Percentiles rank a stretch among this genome's conserved stretches.
Evolutionary conservation across 2,329 filamentous ascomycete genomes (phyloP).

Genomic region (Xylariaceae sp.): DNA sequence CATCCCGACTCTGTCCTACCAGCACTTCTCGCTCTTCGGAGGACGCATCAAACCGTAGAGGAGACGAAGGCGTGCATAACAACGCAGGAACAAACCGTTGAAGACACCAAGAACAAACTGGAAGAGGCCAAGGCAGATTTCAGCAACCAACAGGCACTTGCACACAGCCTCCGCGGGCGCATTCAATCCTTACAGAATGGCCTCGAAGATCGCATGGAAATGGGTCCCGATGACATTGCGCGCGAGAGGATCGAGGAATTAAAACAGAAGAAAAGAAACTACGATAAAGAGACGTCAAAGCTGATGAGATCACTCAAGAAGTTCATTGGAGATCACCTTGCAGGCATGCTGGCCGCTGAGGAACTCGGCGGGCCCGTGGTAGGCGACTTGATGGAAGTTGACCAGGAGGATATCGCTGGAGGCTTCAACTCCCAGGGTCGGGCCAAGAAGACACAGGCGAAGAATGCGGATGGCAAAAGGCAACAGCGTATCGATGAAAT

Average conservation of each 20-base stretch:
- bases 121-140: constrained; percentile 51
- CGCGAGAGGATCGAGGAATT: constrained; percentile 62
- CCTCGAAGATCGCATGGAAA: constrained; percentile 54
- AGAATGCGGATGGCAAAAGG: constrained; percentile 46
- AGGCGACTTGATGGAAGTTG: constrained; percentile 66
- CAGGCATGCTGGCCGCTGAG: constrained; percentile 76
- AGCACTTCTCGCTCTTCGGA: constrained; percentile 67
- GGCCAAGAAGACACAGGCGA: constrained; percentile 47
- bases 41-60: constrained; percentile 60
- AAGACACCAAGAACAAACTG: constrained; percentile 45
- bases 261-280: constrained; percentile 54
- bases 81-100: constrained; percentile 41
- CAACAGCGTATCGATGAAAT: constrained; percentile 64
- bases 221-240: constrained; percentile 59
- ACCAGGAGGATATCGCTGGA: constrained; percentile 56
- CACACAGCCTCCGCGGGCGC: constrained; percentile 41
- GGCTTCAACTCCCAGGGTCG: constrained; percentile 62
- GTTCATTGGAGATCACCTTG: constrained; percentile 71
- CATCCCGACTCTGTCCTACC: constrained; percentile 66
- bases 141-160: constrained; percentile 55
- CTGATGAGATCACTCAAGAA: constrained; percentile 63
- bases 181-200: constrained; percentile 59
- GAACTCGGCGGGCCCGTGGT: constrained; percentile 81
- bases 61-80: constrained; percentile 62
- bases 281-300: constrained; percentile 58